phyloP scores from a whole-genome alignment of 352 stramenopile genomes.

The Globisporangium lucens region DNA sequence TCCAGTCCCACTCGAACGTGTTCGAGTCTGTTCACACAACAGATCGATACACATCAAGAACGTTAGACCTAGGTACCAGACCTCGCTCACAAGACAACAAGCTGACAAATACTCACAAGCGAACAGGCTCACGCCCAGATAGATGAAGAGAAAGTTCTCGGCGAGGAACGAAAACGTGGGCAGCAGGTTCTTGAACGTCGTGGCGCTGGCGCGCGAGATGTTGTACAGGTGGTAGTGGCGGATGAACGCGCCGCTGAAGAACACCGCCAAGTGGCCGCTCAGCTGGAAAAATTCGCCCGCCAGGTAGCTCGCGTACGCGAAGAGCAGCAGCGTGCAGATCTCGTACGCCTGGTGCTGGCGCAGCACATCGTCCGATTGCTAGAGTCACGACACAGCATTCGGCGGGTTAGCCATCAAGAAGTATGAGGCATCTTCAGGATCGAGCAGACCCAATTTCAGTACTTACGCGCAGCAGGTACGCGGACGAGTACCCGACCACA shows the following conservation, averaged over 20 bases:
- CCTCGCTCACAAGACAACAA: background rate
- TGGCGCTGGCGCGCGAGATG: conserved; percentile 31
- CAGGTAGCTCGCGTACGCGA: conserved; percentile 39
- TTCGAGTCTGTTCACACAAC: conserved; percentile 17
- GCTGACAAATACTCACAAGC: conserved; percentile 18
- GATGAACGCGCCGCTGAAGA: conserved; percentile 71
- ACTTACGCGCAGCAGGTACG: conserved; percentile 32
- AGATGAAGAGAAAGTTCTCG: conserved; percentile 54
- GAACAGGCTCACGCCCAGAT: conserved; percentile 40
- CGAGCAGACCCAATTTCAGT: conserved; percentile 19
- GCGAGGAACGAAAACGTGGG: conserved; percentile 38
- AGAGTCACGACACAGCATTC: background rate
- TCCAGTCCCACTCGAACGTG: conserved; percentile 39
- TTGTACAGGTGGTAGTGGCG: conserved; percentile 50
- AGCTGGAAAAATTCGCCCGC: conserved; percentile 30
- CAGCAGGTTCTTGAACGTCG: conserved; percentile 38
- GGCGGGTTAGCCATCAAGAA: no score
- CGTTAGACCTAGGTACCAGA: background rate
- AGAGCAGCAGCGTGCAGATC: conserved; percentile 60
- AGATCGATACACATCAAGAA: background rate
- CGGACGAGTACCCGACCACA: conserved; percentile 43
- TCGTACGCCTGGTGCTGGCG: conserved; percentile 61
- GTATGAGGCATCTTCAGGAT: background rate
- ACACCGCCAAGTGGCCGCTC: conserved; percentile 82
- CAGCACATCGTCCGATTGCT: conserved; percentile 44